Conservation (phyloP, 1,139 yeast genomes). For the Scheffersomyces cryptocercus region DNA sequence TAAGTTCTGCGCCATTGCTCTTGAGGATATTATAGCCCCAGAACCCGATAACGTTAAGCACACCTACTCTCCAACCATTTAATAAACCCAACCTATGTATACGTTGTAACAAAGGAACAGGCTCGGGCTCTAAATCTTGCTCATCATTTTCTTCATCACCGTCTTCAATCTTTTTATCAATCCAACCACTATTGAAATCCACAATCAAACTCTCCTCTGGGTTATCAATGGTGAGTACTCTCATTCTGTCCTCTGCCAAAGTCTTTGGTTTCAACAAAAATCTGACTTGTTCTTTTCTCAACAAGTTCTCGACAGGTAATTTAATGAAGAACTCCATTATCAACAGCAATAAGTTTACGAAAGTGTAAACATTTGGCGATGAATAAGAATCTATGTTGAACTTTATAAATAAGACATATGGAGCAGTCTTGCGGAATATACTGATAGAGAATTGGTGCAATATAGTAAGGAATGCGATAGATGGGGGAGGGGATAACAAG, state of each 20-base stretch:
- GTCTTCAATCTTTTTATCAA: conserved; percentile 10
- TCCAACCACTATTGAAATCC: conserved; percentile 34
- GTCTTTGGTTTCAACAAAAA: conserved; percentile 51
- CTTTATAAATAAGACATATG: conserved; percentile 64
- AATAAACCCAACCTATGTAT: conserved; percentile 50
- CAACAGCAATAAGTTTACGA: conserved; percentile 56
- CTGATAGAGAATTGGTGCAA: conserved; percentile 65
- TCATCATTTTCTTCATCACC: conserved; percentile 10
- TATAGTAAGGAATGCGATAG: conserved; percentile 52
- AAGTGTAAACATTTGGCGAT: conserved; percentile 59
- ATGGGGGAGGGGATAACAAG: conserved; percentile 56
- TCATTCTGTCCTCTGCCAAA: conserved; percentile 26
- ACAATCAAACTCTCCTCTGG: conserved; percentile 54
- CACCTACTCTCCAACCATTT: conserved; percentile 91
- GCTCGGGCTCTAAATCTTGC: conserved; percentile 3
- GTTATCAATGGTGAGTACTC: conserved; percentile 40
- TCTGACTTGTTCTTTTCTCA: conserved; percentile 79
- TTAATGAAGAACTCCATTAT: conserved; percentile 69
- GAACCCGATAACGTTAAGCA: conserved; percentile 74
- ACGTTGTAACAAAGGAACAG: conserved; percentile 10
- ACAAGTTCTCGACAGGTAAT: conserved; percentile 84
- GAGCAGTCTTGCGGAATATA: conserved; percentile 68
- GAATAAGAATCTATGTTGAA: conserved; percentile 71
- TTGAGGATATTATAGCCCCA: conserved; percentile 77
- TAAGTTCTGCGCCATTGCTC: conserved; percentile 47